Evolutionary conservation across 2,329 filamentous ascomycete genomes (phyloP).

Genomic region (Tolypocladium endophyticum): DNA sequence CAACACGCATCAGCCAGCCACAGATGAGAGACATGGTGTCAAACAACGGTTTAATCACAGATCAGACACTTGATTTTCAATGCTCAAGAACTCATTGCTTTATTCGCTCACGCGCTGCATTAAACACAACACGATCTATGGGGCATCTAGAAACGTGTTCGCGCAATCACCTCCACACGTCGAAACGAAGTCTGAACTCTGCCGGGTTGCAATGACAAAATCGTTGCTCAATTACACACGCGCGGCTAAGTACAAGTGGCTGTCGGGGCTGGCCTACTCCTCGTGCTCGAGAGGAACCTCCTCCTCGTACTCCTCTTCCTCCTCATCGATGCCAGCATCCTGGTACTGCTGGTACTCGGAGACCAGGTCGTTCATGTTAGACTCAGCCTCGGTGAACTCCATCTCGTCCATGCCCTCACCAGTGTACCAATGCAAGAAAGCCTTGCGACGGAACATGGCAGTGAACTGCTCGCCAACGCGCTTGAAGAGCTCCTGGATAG

Average conservation of each 20-base stretch:
- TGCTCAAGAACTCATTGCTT: not conserved
- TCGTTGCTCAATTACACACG: not conserved
- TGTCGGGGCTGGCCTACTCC: constrained; percentile 19
- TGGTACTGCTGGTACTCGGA: constrained; percentile 99
- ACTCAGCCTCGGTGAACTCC: constrained; percentile 99
- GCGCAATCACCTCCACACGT: constrained; percentile 10
- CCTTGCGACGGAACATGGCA: constrained; percentile 99
- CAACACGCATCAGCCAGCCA: not conserved
- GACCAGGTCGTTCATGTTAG: constrained; percentile 99
- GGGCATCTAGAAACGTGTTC: constrained; percentile 6
- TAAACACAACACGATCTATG: not conserved
- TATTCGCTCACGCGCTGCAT: not conserved
- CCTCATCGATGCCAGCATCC: constrained; percentile 94
- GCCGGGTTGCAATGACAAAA: constrained; percentile 9
- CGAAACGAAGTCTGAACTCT: constrained; percentile 20
- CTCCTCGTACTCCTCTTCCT: constrained; percentile 91
- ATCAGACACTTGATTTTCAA: too few species aligned
- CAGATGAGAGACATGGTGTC: not conserved
- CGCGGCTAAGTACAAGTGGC: not conserved
- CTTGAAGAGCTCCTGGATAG: constrained; percentile 99
- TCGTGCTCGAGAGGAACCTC: constrained; percentile 70
- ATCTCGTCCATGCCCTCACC: constrained; percentile 99
- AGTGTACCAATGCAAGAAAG: constrained; percentile 99
- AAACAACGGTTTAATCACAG: not conserved
- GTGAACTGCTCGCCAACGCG: constrained; percentile 99